Conservation (phyloP, 192 early-diverging fungal genomes). For the Entomortierella beljakovae region DNA sequence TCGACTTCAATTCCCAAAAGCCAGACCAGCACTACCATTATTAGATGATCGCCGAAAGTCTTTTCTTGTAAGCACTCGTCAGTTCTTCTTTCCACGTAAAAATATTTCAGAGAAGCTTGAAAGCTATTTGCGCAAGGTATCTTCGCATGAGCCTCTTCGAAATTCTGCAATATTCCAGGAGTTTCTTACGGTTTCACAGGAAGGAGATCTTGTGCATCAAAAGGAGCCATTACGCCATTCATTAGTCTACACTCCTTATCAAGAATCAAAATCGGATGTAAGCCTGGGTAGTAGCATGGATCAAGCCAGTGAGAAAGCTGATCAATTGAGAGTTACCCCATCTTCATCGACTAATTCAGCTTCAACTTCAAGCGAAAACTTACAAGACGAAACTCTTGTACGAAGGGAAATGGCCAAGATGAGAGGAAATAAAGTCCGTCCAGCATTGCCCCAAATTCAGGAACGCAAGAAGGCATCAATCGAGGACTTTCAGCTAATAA, state of each 20-base stretch:
- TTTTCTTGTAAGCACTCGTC: slow-evolving; percentile 48
- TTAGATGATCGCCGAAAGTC: slow-evolving; percentile 55
- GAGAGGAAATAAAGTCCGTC: slow-evolving; percentile 20
- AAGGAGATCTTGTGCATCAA: slow-evolving; percentile 58
- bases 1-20: slow-evolving; percentile 55
- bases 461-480: slow-evolving; percentile 50
- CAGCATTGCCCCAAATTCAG: slow-evolving; percentile 18
- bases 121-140: slow-evolving; percentile 57
- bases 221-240: slow-evolving; percentile 43
- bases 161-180: slow-evolving; percentile 57
- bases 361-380: neutral
- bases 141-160: slow-evolving; percentile 49
- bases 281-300: slow-evolving; percentile 7
- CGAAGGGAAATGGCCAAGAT: slow-evolving; percentile 13
- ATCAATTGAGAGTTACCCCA: neutral
- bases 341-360: neutral
- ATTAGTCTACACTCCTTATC: neutral
- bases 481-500: slow-evolving; percentile 63
- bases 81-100: slow-evolving; percentile 57
- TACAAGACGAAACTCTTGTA: neutral
- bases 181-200: slow-evolving; percentile 60
- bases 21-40: slow-evolving; percentile 44
- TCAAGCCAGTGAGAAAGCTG: neutral
- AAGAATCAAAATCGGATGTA: slow-evolving; percentile 6
- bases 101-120: slow-evolving; percentile 62